These are phyloP conservation scores for Botrytis paeoniae DNA, from an alignment of 2,329 filamentous ascomycete species.

Conservation along the genomic window DNA sequence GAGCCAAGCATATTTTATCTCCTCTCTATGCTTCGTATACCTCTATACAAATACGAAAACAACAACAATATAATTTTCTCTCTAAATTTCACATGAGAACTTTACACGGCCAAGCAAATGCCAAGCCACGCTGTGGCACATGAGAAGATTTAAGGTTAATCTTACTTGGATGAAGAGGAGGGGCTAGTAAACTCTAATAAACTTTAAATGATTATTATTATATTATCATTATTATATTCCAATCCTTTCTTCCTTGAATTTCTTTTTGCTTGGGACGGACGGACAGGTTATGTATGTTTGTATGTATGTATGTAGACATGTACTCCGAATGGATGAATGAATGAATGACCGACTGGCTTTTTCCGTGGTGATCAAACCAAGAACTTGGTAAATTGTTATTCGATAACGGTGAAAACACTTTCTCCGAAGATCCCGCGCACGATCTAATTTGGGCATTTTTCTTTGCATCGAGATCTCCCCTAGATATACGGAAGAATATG, in stretches of 20 bases:
- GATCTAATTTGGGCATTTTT: background rate
- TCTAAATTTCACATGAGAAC: background rate
- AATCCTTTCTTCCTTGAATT: background rate
- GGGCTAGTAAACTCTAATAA: conserved; percentile 1
- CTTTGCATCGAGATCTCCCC: background rate
- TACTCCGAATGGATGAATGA: too few species aligned
- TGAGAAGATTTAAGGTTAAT: conserved; percentile 13
- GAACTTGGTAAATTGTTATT: background rate
- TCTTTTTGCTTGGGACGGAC: background rate
- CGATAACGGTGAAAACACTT: background rate
- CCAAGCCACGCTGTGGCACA: conserved; percentile 10
- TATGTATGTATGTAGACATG: too few species aligned
- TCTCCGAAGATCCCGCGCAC: background rate
- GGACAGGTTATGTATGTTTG: background rate
- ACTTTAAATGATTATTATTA: background rate
- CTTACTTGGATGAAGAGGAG: conserved; percentile 7
- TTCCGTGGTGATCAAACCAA: background rate
- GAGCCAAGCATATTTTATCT: background rate
- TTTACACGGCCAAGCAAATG: background rate
- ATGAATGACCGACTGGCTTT: background rate
- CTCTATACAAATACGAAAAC: background rate
- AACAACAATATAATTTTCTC: background rate
- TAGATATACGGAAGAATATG: background rate
- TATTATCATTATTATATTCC: background rate
- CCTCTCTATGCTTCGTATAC: too few species aligned